A percentile compares a stretch with the other conserved stretches of the same genome.
These are phyloP conservation scores for Rhizophora apiculata DNA, from an alignment of 345 rosid genomes.

Conservation along the genomic window DNA sequence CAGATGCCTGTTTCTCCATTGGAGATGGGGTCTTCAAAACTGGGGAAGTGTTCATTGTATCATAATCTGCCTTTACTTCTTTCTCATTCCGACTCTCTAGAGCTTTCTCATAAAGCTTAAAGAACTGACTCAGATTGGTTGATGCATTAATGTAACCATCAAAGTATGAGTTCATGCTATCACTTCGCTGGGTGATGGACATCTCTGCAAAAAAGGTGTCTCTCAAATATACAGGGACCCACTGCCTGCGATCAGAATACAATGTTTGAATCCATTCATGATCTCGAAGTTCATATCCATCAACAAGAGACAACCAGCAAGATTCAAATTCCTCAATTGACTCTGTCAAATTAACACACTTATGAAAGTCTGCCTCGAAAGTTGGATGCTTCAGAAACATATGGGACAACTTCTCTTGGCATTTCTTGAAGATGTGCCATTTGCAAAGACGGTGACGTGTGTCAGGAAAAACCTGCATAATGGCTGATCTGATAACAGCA, in stretches of 20 bases:
- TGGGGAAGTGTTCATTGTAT: constrained; percentile 49
- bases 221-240: constrained; percentile 68
- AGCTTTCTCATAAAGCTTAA: constrained; percentile 67
- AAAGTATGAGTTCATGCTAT: constrained; percentile 45
- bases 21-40: constrained; percentile 71
- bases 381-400: constrained; percentile 52
- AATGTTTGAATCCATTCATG: constrained; percentile 67
- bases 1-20: constrained; percentile 78
- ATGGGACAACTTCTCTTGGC: constrained; percentile 58
- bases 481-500: constrained; percentile 50
- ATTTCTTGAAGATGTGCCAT: constrained; percentile 52
- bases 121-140: constrained; percentile 49
- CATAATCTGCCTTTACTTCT: constrained; percentile 73
- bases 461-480: constrained; percentile 50
- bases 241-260: constrained; percentile 58
- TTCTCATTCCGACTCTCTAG: constrained; percentile 60
- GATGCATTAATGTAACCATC: constrained; percentile 57
- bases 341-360: constrained; percentile 50
- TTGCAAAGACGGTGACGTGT: constrained; percentile 56
- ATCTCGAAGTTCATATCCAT: constrained; percentile 48
- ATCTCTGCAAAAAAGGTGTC: constrained; percentile 64
- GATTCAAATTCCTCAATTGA: constrained; percentile 62
- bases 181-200: constrained; percentile 32
- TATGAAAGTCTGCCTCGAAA: constrained; percentile 62
- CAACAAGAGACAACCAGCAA: constrained; percentile 51